Base-by-base conservation (phyloP, 179 eudicot genomes). In the Beta lomatogona region DNA sequence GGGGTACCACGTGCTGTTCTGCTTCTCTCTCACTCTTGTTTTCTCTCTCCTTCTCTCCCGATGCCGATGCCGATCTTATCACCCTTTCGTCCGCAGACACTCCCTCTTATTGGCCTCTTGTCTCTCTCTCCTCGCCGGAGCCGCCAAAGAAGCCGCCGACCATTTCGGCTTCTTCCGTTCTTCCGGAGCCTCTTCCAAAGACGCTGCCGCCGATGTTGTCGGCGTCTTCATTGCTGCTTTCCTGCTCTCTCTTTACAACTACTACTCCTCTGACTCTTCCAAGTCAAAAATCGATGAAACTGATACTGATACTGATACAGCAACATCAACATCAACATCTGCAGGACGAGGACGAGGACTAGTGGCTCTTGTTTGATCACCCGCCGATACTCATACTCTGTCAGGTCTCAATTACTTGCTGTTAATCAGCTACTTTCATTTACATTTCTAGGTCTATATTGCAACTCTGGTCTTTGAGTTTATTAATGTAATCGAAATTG, bases 131-230 rank as follows among this genome's bases (percentile, higher is more conserved):
- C 71, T 84, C 65, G 95, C 90, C 85, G 99, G 98, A 72, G 95
- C 94, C 84, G 97, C 90, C 88, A 95, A 95, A 81, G 99, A 95
- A 85, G 46, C 80, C 81, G 95, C 98, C 83, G 99, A 95, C 77
- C 91, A 95, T 65, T 72, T 92, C 13, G 97, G 99, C 3, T 95
- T 81, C 90, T 93, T 95, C 85, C 71, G 81, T 0, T 95, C 98
- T 76, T 89, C 95, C 77, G 99, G 99, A 14, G 99, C 99, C 13
- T 95, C 99, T 60, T n/a, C 77, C 55, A 92, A 85, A 78, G 99
- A 95, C 81, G 92, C 88, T 54, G 88, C 82, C 50, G 93, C 98
- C 10, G 98, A 95, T 75, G 61, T 89, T 61, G 7, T 86, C 57
- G 98, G 98, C 12, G 87, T 91, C 65, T 25, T 90, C 2, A 28